phyloP scores from a whole-genome alignment of 495 filamentous ascomycete species.

The Aspergillus kassunensis region DNA sequence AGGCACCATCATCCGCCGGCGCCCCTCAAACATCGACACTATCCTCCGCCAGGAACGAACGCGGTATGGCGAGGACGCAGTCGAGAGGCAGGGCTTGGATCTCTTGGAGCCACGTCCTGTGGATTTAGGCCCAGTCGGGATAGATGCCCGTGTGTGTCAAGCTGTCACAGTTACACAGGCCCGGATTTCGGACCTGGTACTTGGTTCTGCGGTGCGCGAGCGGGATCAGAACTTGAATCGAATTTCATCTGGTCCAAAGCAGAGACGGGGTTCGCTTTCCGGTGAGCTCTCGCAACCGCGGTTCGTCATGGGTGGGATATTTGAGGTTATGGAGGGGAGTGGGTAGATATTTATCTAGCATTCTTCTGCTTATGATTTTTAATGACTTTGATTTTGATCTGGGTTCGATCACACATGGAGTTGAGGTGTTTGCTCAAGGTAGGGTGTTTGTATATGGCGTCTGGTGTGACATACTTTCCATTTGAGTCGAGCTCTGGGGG shows the following conservation, averaged over 20 bases:
- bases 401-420: too few relatives aligned
- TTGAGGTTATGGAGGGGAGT: conserved; percentile 47
- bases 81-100: conserved; percentile 39
- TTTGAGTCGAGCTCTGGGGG: too few relatives aligned
- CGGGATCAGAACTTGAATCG: neutral
- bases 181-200: conserved; percentile 17
- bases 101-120: conserved; percentile 46
- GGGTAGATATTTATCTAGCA: too few relatives aligned
- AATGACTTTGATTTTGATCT: too few relatives aligned
- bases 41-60: conserved; percentile 40
- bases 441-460: too few relatives aligned
- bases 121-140: conserved; percentile 19
- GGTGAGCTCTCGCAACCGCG: conserved; percentile 22
- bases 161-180: conserved; percentile 3
- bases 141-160: neutral
- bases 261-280: neutral
- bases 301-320: conserved; percentile 46
- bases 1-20: conserved; percentile 32
- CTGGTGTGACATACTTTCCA: too few relatives aligned
- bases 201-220: conserved; percentile 21
- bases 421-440: too few relatives aligned
- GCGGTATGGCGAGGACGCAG: conserved; percentile 32
- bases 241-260: neutral
- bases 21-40: conserved; percentile 41
- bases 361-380: too few relatives aligned